These are phyloP conservation scores for Venturia effusa DNA, from an alignment of 2,329 filamentous ascomycete species.

Conservation along the genomic window DNA sequence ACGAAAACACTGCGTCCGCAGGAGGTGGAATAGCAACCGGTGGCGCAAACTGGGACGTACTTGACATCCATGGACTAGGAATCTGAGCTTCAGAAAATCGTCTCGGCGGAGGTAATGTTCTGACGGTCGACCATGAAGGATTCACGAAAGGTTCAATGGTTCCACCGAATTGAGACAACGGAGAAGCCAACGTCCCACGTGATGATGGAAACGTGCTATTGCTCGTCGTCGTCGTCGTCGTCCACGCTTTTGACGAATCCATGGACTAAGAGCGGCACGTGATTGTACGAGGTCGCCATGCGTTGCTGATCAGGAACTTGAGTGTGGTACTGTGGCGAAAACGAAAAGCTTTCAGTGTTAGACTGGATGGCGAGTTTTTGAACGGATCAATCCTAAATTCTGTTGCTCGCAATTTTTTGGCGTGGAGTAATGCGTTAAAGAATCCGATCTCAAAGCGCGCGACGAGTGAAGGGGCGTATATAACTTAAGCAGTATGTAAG, in stretches of 20 bases:
- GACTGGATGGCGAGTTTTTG: neutral
- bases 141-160: neutral
- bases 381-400: neutral
- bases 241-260: neutral
- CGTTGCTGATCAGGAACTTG: neutral
- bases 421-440: neutral
- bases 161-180: neutral
- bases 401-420: neutral
- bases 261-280: neutral
- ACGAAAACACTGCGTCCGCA: neutral
- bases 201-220: neutral
- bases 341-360: neutral
- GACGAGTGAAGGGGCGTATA: neutral
- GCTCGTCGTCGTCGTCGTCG: neutral
- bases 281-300: neutral
- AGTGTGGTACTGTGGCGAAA: neutral
- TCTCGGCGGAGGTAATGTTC: neutral
- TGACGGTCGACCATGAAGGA: neutral
- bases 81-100: conserved; percentile 1
- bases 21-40: neutral
- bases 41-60: neutral
- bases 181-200: neutral
- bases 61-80: neutral
- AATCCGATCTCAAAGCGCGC: neutral
- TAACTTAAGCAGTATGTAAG: neutral